phyloP scores from a whole-genome alignment of 345 rosid genomes.

The Brassica napus region Da-Ae NC_063448.1:4458501-4459000 shows the following conservation, averaged over 20 bases:
- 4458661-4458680: conserved; percentile 39
- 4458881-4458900: no score
- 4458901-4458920: no score
- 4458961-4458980: no score
- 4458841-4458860: no score
- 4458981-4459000: no score
- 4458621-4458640: conserved; percentile 18
- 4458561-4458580: neutral
- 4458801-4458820: conserved; percentile 30
- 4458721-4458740: neutral
- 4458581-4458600: neutral
- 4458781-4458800: conserved; percentile 28
- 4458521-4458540: neutral
- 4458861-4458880: no score
- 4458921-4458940: no score
- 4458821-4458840: neutral
- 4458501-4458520: conserved; percentile 1
- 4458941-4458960: no score
- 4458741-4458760: conserved; percentile 27
- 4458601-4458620: conserved; percentile 21
- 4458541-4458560: neutral
- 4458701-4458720: conserved; percentile 40
- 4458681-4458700: conserved; percentile 38
- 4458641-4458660: conserved; percentile 46
- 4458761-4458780: conserved; percentile 20